phyloP scores from a whole-genome alignment of 2,329 filamentous ascomycete species.

The Elsinoe arachidis region DNA sequence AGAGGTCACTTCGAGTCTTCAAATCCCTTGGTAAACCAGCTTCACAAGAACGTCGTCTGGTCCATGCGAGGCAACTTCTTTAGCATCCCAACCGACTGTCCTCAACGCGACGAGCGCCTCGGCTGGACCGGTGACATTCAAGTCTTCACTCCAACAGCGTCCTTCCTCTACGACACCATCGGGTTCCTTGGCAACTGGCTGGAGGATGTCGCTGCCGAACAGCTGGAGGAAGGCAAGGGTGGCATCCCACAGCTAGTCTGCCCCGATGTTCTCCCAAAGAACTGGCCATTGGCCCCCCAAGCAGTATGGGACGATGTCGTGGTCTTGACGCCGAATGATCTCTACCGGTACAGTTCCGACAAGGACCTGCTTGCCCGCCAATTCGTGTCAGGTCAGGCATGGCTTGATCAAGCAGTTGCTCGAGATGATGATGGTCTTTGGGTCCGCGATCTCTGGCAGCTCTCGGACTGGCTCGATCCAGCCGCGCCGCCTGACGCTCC shows the following conservation, averaged over 20 bases:
- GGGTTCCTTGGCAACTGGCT: conserved; percentile 46
- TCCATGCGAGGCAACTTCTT: conserved; percentile 53
- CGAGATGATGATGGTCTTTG: conserved; percentile 30
- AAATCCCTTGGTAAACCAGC: conserved; percentile 42
- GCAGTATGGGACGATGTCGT: conserved; percentile 35
- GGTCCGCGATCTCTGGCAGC: conserved; percentile 28
- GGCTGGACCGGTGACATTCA: conserved; percentile 48
- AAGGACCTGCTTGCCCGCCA: conserved; percentile 28
- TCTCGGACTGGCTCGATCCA: conserved; percentile 37
- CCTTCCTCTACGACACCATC: conserved; percentile 46
- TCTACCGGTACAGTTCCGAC: conserved; percentile 31
- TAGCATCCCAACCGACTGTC: conserved; percentile 50
- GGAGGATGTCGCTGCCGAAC: conserved; percentile 37
- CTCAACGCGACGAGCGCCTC: conserved; percentile 47
- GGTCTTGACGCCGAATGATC: conserved; percentile 29
- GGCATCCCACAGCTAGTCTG: conserved; percentile 20
- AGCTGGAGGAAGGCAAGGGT: conserved; percentile 19
- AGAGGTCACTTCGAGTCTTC: conserved; percentile 47
- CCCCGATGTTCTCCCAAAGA: conserved; percentile 16
- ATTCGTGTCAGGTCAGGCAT: conserved; percentile 30
- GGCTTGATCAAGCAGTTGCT: conserved; percentile 29
- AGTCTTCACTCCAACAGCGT: conserved; percentile 43
- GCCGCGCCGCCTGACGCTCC: conserved; percentile 29
- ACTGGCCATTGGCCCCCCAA: conserved; percentile 18
- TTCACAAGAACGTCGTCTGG: conserved; percentile 49